phyloP scores from a whole-genome alignment of 2,329 filamentous ascomycete genomes.

The Paraconiothyrium sp. region DNA sequence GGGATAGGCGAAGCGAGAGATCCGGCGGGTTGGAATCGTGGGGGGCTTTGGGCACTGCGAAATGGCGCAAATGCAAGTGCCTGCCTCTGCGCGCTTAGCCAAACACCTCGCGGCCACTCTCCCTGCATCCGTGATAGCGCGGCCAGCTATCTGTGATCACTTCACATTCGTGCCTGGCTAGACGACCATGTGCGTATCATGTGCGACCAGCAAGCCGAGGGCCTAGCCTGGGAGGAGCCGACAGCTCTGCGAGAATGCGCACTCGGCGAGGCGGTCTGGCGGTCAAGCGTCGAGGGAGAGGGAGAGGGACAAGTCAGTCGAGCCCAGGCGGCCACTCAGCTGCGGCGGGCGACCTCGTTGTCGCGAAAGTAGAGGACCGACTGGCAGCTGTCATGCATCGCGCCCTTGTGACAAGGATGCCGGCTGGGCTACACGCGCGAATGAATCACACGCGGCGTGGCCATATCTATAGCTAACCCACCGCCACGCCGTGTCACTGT shows the following conservation, averaged over 20 bases:
- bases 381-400: conserved; percentile 19
- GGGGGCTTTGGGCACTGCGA: conserved; percentile 7
- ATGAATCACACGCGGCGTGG: conserved; percentile 7
- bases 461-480: not conserved
- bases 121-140: not conserved
- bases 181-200: conserved; percentile 4
- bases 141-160: conserved; percentile 1
- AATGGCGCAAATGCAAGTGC: conserved; percentile 13
- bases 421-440: not conserved
- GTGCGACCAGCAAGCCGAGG: conserved; percentile 1
- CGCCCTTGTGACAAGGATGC: conserved; percentile 17
- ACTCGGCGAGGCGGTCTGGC: conserved; percentile 10
- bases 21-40: conserved; percentile 3
- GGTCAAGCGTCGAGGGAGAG: not conserved
- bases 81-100: conserved; percentile 12
- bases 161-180: conserved; percentile 7
- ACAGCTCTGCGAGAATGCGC: conserved; percentile 12
- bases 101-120: conserved; percentile 2
- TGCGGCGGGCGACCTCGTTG: not conserved
- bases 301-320: conserved; percentile 1
- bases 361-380: conserved; percentile 3
- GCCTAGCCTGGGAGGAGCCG: not conserved
- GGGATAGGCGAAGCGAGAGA: conserved; percentile 13
- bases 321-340: conserved; percentile 3
- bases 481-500: not conserved